Evolutionary conservation across 805 yeast species (phyloP).

Genomic region (Zygosaccharomyces lentus): DNA sequence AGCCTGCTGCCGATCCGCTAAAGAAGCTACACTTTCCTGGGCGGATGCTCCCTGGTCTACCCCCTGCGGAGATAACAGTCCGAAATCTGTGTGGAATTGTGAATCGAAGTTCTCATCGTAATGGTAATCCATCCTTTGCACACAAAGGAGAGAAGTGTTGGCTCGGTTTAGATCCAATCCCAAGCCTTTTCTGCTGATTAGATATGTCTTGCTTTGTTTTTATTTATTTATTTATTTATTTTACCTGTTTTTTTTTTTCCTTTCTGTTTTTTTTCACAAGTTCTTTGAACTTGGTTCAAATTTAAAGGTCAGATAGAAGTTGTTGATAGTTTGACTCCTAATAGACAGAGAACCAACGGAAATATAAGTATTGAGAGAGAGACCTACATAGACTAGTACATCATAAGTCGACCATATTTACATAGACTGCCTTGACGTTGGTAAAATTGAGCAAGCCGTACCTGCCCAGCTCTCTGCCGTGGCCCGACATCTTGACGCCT

Average conservation of each 20-base stretch:
- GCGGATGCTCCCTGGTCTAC: not conserved
- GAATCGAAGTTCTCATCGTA: constrained; percentile 16
- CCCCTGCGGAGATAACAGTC: constrained; percentile 11
- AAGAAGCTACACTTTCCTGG: not conserved
- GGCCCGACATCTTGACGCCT: constrained; percentile 63
- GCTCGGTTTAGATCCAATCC: not conserved
- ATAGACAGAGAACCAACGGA: too few species aligned
- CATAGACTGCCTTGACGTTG: constrained; percentile 63
- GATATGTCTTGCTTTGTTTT: not conserved
- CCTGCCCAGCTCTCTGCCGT: constrained; percentile 64
- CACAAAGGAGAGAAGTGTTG: not conserved
- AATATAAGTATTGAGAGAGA: too few species aligned
- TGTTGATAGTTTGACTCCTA: not conserved
- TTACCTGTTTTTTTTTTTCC: not conserved
- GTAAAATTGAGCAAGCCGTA: constrained; percentile 61
- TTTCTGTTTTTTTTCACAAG: not conserved
- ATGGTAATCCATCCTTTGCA: constrained; percentile 5
- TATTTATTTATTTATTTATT: not conserved
- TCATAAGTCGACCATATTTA: constrained; percentile 48
- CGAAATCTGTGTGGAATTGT: constrained; percentile 11
- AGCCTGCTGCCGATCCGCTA: not conserved
- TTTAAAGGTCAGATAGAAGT: not conserved
- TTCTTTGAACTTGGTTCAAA: not conserved
- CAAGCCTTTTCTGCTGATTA: not conserved
- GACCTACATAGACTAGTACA: not conserved